Base-by-base conservation (phyloP, 306 rosid species). In the Cicer arietinum region DNA sequence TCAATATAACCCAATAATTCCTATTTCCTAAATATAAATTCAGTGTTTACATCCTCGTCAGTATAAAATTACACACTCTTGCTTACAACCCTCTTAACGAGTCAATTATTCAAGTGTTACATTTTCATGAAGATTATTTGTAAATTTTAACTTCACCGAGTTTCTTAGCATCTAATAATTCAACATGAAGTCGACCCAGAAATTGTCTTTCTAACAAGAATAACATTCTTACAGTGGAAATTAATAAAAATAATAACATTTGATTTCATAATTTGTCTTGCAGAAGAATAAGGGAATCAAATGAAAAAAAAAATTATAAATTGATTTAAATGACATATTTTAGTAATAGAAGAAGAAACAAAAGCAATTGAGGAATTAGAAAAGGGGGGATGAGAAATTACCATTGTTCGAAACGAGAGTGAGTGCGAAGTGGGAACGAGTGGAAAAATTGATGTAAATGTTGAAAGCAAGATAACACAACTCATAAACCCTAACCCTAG, bases 401-500 rank as follows among this genome's bases (percentile, higher is more conserved):
- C 84, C 84, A 81, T 81, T 9, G 77, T 75, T 69, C n/a, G 69
- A 40, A 52, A 67, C 13, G 67, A 35, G 25, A 2, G 39, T 16
- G 69, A 52, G 43, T 0, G 16, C 8, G 16, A 47, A 67, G 13
- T 6, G 8, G 77, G 8, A 63, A 61, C 7, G 18, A 5, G 41
- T 10, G 45, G 14, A 42, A 74, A 74, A 46, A 67, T 59, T 8
- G 69, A 41, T 22, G 43, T 11, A 48, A 75, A 1, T 22, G 45
- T 7, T 1, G 54, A 40, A 46, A 1, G 35, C 1, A 18, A 0
- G 10, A 11, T 1, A 67, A 45, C 6, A 18, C 37, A 30, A 30
- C 69, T 50, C 57, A 65, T 75, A 76, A 84, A 80, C 82, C 87
- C 87, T 84, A 84, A 71, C 39, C 62, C 84, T 64, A 58, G 41